Evolutionary conservation across 441 rosid genomes (phyloP), one percentile per base, ranked within the genome.

Genomic region (Arabidopsis lyrata): DNA sequence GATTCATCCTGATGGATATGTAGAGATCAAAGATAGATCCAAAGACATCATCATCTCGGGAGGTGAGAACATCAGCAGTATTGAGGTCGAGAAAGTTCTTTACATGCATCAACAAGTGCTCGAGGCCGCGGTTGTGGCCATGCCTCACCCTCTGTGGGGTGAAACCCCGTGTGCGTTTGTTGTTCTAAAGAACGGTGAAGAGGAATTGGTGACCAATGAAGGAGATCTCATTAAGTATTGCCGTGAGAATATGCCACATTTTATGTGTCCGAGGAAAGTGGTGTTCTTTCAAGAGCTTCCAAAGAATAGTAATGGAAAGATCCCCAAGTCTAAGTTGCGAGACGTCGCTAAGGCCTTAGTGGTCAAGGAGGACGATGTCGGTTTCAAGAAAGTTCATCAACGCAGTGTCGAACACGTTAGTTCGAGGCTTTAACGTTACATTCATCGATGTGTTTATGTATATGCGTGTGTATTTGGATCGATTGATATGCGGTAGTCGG

Each of bases 1-100:
- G 1, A 44, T 44, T 44, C 49, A 44, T 44, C 49, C 20, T 44
- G 49, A 44, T 44, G 49, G 49, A 44, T 8, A 44, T 0, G 49
- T 44, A n/a, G 49, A 44, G 49, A 44, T 44, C 49, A 44, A 44
- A 44, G 49, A 44, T n/a, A 4, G 49, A 44, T 44, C 49, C 49
- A 44, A 44, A n/a, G 49, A 44, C 49, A 44, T 44, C 20, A 44
- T 44, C 4, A 44, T 44, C 4, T 44, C 49, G 0, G 49, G 49
- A 44, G 49, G 49, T n/a, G 49, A 44, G 18, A 44, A 44, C 20
- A 44, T 44, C 1, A 44, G 49, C 3, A 44, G 49, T 44, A 44
- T 44, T 2, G 49, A 44, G 20, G 49, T 44, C 16, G 49, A 44
- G 18, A 44, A 44, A n/a, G 49, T 44, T 44, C 49, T 44, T 44